Conservation (phyloP, 441 rosid genomes). For the Populus hybrid region DNA sequence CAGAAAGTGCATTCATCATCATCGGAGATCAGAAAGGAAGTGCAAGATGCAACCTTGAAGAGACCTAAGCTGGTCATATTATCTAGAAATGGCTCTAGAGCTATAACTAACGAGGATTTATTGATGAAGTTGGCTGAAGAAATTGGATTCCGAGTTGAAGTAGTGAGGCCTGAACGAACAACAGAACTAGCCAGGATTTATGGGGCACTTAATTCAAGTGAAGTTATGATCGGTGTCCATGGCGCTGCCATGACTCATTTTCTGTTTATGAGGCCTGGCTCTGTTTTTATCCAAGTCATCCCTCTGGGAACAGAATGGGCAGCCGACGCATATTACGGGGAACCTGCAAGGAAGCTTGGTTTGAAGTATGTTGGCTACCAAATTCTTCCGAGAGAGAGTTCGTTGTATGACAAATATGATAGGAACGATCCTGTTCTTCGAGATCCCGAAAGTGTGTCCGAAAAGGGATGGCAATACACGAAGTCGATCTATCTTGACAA, state of each 20-base stretch:
- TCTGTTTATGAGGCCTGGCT: conserved; percentile 71
- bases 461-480: conserved; percentile 87
- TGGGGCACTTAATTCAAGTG: conserved; percentile 59
- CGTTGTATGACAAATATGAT: conserved; percentile 58
- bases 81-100: conserved; percentile 72
- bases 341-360: conserved; percentile 85
- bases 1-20: conserved; percentile 18
- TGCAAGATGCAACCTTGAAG: conserved; percentile 16
- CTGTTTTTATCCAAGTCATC: conserved; percentile 77
- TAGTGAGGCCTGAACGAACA: conserved; percentile 53
- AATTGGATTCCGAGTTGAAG: conserved; percentile 60
- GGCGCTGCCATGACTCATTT: conserved; percentile 99
- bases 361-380: conserved; percentile 66
- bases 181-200: conserved; percentile 79
- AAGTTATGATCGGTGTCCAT: conserved; percentile 89
- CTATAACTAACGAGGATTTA: conserved; percentile 59
- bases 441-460: conserved; percentile 56
- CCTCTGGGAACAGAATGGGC: conserved; percentile 96
- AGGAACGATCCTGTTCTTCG: conserved; percentile 45
- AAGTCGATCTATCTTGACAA: conserved; percentile 76
- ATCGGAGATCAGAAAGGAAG: conserved; percentile 5
- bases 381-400: conserved; percentile 66
- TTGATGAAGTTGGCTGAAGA: conserved; percentile 62
- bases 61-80: conserved; percentile 67
- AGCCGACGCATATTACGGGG: conserved; percentile 86